These are phyloP conservation scores for Alternaria viburni DNA, from an alignment of 2,329 filamentous ascomycete species.

Conservation along the genomic window DNA sequence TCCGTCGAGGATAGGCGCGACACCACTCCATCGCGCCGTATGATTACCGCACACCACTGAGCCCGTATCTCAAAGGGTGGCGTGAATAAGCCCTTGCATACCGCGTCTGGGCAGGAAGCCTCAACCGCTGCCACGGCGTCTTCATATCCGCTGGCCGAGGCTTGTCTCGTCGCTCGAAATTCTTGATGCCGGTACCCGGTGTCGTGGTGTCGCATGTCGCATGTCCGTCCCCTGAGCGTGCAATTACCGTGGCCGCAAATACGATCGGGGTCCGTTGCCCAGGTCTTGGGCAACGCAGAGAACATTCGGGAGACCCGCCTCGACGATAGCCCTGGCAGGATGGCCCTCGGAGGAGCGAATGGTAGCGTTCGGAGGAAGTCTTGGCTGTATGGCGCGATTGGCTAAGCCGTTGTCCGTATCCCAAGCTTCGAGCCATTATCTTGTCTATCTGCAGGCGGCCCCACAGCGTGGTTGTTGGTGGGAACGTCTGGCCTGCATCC, in stretches of 20 bases:
- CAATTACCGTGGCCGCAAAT: background rate
- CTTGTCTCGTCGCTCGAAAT: constrained; percentile 2
- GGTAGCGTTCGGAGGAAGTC: background rate
- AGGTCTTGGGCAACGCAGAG: constrained; percentile 1
- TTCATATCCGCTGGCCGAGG: background rate
- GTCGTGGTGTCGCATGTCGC: background rate
- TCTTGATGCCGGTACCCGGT: background rate
- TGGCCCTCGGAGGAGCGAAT: background rate
- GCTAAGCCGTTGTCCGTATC: background rate
- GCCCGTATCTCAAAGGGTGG: constrained; percentile 1
- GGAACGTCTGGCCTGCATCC: background rate
- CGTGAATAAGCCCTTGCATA: background rate
- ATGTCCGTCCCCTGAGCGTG: background rate
- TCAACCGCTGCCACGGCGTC: constrained; percentile 9
- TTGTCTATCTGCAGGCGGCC: constrained; percentile 6
- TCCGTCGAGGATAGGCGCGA: background rate
- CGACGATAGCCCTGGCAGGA: background rate
- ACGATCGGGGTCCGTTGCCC: background rate
- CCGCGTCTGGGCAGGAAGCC: constrained; percentile 4
- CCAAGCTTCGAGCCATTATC: constrained; percentile 14
- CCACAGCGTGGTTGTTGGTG: constrained; percentile 4
- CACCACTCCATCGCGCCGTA: background rate
- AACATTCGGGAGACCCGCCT: constrained; percentile 2
- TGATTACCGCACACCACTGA: background rate
- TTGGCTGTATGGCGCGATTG: constrained; percentile 7